These are phyloP conservation scores for Furcasterigmium furcatum DNA, from an alignment of 2,329 filamentous ascomycete species.

Conservation along the genomic window DNA sequence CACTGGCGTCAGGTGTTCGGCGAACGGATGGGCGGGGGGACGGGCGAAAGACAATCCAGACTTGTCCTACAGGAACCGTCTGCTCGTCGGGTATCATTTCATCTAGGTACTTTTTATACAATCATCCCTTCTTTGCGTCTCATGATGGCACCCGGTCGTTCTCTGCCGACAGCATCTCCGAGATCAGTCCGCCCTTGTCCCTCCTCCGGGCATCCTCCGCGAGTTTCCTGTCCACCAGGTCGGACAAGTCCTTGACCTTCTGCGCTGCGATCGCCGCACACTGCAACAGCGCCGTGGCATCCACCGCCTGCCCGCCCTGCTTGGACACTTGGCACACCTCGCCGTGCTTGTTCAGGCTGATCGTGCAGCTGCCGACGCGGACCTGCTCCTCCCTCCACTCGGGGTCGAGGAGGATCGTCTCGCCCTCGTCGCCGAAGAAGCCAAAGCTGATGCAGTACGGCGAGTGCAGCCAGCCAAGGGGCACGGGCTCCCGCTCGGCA, in stretches of 20 bases:
- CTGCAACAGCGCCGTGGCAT: constrained; percentile 73
- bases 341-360: constrained; percentile 85
- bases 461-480: constrained; percentile 86
- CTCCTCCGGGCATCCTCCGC: constrained; percentile 75
- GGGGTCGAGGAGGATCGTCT: constrained; percentile 69
- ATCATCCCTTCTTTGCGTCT: constrained; percentile 5
- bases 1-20: neutral
- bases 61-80: too few relatives aligned
- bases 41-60: too few relatives aligned
- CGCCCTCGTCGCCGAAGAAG: constrained; percentile 72
- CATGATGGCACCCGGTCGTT: constrained; percentile 60
- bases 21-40: neutral
- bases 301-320: constrained; percentile 77
- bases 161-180: constrained; percentile 72
- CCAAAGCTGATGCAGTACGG: constrained; percentile 90
- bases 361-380: constrained; percentile 68
- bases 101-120: constrained; percentile 33
- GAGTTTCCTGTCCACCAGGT: constrained; percentile 68
- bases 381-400: constrained; percentile 74
- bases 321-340: constrained; percentile 92
- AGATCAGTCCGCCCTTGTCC: constrained; percentile 74
- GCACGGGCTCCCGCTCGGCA: constrained; percentile 84
- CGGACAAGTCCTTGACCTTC: constrained; percentile 78
- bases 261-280: constrained; percentile 72
- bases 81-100: constrained; percentile 29